A percentile compares a stretch with the other conserved stretches of the same genome.
phyloP scores from a whole-genome alignment of 2,329 filamentous ascomycete genomes.

The Gnomoniopsis smithogilvyi region DNA sequence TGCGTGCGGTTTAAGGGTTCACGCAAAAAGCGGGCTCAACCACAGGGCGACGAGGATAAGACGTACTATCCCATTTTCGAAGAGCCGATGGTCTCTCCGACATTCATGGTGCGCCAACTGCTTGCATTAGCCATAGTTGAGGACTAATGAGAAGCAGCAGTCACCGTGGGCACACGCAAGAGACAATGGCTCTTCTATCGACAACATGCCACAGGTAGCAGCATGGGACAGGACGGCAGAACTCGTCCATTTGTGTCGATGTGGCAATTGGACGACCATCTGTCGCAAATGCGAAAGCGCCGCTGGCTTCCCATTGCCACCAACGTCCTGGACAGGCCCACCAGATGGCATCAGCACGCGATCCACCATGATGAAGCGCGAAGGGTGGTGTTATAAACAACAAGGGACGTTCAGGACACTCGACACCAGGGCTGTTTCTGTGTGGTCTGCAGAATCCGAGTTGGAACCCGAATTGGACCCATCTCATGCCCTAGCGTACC shows the following conservation, averaged over 20 bases:
- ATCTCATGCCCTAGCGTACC: background rate
- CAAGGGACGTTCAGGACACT: background rate
- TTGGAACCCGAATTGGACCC: background rate
- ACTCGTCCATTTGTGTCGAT: background rate
- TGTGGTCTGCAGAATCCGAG: background rate
- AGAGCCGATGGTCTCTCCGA: background rate
- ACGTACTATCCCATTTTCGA: slow-evolving; percentile 6
- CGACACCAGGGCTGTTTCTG: background rate
- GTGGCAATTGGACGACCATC: background rate
- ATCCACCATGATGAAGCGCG: background rate
- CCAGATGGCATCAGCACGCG: background rate
- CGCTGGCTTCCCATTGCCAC: background rate
- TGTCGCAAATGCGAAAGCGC: background rate
- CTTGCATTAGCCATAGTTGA: too few species aligned
- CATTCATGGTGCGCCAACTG: background rate
- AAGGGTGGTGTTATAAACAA: background rate
- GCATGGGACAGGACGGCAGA: background rate
- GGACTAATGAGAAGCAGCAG: background rate
- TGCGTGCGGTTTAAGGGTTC: background rate
- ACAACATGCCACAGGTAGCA: background rate
- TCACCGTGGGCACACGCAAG: background rate
- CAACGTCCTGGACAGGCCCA: background rate
- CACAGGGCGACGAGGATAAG: background rate
- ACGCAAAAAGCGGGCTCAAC: background rate
- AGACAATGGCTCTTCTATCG: background rate